Percentiles rank a stretch among this genome's conserved stretches.
phyloP scores from a whole-genome alignment of 2,329 filamentous ascomycete species.

The Rugonectria rugulosa region DNA sequence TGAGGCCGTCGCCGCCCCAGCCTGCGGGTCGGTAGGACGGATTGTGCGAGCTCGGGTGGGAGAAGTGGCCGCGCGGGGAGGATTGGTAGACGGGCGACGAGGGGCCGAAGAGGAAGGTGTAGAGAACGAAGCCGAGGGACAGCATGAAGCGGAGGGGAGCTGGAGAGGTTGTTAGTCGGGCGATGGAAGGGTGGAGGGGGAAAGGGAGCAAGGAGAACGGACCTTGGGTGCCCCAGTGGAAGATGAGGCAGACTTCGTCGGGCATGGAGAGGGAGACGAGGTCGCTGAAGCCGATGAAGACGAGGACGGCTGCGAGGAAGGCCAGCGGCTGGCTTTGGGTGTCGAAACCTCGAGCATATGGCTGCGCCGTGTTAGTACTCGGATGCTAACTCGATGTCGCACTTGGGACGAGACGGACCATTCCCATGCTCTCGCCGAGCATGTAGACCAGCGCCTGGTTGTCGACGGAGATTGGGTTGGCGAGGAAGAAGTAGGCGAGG shows the following conservation, averaged over 20 bases:
- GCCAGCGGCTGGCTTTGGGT: conserved; percentile 74
- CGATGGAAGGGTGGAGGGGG: conserved; percentile 40
- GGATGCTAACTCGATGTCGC: neutral
- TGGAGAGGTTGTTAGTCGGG: conserved; percentile 40
- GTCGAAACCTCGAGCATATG: conserved; percentile 70
- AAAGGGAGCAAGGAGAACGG: conserved; percentile 46
- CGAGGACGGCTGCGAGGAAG: conserved; percentile 74
- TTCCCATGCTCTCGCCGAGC: conserved; percentile 81
- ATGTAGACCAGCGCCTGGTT: conserved; percentile 84
- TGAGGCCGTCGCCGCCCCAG: conserved; percentile 72
- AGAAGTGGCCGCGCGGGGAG: conserved; percentile 31
- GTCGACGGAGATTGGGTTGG: conserved; percentile 73
- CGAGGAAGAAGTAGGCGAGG: conserved; percentile 83
- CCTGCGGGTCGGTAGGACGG: conserved; percentile 47
- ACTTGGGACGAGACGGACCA: conserved; percentile 62
- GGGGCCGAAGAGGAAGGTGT: conserved; percentile 68
- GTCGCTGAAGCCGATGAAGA: conserved; percentile 67
- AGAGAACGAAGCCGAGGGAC: conserved; percentile 67
- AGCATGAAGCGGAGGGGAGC: conserved; percentile 72
- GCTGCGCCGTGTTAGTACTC: conserved; percentile 12
- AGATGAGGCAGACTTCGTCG: conserved; percentile 69
- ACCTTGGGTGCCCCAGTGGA: conserved; percentile 73
- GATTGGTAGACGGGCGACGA: conserved; percentile 57
- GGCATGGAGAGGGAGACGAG: conserved; percentile 71
- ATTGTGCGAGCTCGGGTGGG: conserved; percentile 42